Percentiles rank a stretch among this genome's conserved stretches.
These are phyloP conservation scores for Vitis rotundifolia DNA, from an alignment of 164 flowering plant species.

Conservation along the genomic window DNA sequence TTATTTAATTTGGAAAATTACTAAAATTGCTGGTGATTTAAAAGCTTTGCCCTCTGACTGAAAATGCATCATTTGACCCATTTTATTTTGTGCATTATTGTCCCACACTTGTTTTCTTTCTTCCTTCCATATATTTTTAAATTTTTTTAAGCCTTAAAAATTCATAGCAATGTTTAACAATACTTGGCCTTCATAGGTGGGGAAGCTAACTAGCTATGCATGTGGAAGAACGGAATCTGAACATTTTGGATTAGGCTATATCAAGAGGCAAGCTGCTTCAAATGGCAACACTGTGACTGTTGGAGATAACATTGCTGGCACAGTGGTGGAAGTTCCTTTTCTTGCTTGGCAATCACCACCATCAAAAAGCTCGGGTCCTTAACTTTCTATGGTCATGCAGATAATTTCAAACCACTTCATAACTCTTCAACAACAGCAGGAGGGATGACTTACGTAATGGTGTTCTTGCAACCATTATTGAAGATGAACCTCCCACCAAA, in stretches of 20 bases:
- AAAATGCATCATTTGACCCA: no score
- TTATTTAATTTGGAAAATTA: not conserved
- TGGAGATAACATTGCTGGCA: constrained; percentile 55
- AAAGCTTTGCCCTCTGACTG: no score
- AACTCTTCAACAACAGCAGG: not conserved
- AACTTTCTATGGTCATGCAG: not conserved
- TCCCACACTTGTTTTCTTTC: no score
- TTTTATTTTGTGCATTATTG: not conserved
- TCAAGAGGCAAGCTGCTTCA: constrained; percentile 60
- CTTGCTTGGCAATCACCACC: constrained; percentile 48
- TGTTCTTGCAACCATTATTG: not conserved
- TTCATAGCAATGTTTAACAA: not conserved
- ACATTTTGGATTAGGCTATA: constrained; percentile 78
- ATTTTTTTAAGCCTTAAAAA: no score
- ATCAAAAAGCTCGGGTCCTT: constrained; percentile 17
- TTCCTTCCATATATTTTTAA: no score
- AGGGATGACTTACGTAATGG: not conserved
- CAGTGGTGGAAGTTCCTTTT: constrained; percentile 65
- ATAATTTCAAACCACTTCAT: not conserved
- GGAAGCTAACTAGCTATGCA: constrained; percentile 75
- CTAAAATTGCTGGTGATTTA: no score
- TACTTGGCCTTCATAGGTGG: constrained; percentile 47
- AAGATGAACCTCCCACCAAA: no score
- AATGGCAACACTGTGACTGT: constrained; percentile 53
- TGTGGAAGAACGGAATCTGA: constrained; percentile 44